Evolutionary conservation across 371 early-diverging fungal genomes (phyloP).

Genomic region (Mucor racemosus): DNA sequence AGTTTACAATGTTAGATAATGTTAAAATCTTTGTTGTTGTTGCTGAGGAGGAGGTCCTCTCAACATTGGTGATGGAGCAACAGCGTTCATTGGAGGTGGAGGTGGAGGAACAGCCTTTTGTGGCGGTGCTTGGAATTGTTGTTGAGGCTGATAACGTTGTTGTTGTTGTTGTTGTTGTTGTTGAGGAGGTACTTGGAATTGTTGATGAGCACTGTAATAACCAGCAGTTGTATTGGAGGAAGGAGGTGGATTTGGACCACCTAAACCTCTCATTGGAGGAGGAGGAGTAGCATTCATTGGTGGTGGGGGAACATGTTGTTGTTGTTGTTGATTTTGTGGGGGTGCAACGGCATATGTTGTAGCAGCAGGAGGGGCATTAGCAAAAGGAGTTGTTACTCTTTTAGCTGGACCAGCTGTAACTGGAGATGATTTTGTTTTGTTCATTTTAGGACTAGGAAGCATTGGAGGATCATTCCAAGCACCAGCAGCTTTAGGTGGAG

Average conservation of each 20-base stretch:
- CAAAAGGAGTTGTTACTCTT: constrained; percentile 46
- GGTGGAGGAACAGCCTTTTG: constrained; percentile 4
- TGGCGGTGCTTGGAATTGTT: constrained; percentile 11
- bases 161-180: background rate
- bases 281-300: constrained; percentile 14
- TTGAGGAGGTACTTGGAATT: constrained; percentile 9
- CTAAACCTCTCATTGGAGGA: constrained; percentile 16
- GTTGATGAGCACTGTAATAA: constrained; percentile 26
- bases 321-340: constrained; percentile 20
- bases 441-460: constrained; percentile 22
- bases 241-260: constrained; percentile 19
- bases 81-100: constrained; percentile 19
- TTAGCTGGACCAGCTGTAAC: constrained; percentile 25
- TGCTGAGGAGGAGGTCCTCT: background rate
- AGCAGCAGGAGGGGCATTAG: constrained; percentile 36
- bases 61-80: constrained; percentile 10
- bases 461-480: constrained; percentile 66
- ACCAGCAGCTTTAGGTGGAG: constrained; percentile 29
- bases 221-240: constrained; percentile 17
- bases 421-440: constrained; percentile 20
- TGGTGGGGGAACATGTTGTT: constrained; percentile 16
- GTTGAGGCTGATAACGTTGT: constrained; percentile 1
- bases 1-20: background rate
- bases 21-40: background rate
- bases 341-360: constrained; percentile 30